Evolutionary conservation across 331 rosid genomes (phyloP).

Genomic region (Malus hybrid): DNA sequence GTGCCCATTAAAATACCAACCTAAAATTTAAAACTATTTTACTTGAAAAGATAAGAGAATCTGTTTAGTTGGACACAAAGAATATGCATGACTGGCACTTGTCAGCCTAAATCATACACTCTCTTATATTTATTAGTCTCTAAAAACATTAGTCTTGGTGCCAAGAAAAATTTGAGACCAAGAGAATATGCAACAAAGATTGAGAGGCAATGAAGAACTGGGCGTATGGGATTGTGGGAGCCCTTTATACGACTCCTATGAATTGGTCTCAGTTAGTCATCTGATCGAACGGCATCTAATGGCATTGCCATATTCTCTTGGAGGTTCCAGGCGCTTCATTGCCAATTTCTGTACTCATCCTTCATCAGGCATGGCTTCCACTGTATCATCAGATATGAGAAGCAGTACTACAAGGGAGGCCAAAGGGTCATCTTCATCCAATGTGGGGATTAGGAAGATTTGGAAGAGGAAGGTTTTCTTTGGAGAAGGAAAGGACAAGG

Average conservation of each 20-base stretch:
- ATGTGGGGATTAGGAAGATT: constrained; percentile 24
- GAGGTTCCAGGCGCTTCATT: constrained; percentile 36
- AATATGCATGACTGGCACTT: constrained; percentile 10
- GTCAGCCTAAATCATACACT: background rate
- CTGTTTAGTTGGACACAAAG: background rate
- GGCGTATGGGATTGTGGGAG: constrained; percentile 86
- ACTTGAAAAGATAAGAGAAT: background rate
- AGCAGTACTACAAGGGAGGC: background rate
- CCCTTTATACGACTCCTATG: constrained; percentile 69
- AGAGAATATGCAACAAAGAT: constrained; percentile 22
- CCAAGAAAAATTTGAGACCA: background rate
- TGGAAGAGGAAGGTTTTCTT: constrained; percentile 28
- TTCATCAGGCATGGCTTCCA: background rate
- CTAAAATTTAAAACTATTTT: background rate
- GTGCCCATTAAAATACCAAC: background rate
- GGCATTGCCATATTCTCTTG: constrained; percentile 34
- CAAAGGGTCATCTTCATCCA: constrained; percentile 22
- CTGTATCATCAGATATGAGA: background rate
- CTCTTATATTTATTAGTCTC: background rate
- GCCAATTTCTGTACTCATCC: constrained; percentile 7
- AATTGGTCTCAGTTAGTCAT: constrained; percentile 47
- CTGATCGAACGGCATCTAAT: constrained; percentile 63
- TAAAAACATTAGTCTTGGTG: background rate
- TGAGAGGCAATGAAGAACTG: constrained; percentile 17
- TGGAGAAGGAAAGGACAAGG: constrained; percentile 14